Evolutionary conservation across 192 early-diverging fungal genomes (phyloP).

Genomic region (Geranomyces michiganensis): DNA sequence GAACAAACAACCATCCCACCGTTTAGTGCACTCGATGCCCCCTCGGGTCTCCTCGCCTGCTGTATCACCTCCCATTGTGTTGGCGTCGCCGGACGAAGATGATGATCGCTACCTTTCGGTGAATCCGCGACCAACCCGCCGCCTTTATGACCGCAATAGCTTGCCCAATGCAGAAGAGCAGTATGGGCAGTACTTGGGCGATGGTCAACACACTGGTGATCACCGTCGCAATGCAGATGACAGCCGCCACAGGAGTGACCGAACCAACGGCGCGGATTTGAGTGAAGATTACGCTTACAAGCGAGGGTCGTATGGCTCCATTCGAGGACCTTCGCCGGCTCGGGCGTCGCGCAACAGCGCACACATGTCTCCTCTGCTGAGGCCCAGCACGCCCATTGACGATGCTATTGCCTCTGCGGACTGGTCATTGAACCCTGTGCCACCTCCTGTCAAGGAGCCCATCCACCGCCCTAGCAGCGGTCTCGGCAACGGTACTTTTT

Average conservation of each 20-base stretch:
- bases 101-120: constrained; percentile 33
- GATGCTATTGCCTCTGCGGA: constrained; percentile 49
- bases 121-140: constrained; percentile 27
- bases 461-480: constrained; percentile 21
- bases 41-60: constrained; percentile 21
- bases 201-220: not conserved
- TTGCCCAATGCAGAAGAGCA: constrained; percentile 40
- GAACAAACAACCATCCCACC: too few species aligned
- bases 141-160: constrained; percentile 62
- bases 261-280: not conserved
- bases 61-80: not conserved
- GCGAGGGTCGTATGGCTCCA: constrained; percentile 4
- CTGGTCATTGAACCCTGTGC: constrained; percentile 41
- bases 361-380: constrained; percentile 33
- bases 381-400: constrained; percentile 50
- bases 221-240: not conserved
- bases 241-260: not conserved
- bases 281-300: constrained; percentile 15
- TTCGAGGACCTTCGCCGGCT: constrained; percentile 7
- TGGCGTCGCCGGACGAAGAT: constrained; percentile 4
- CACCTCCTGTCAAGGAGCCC: constrained; percentile 1
- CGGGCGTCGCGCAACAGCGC: constrained; percentile 21
- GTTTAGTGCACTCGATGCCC: constrained; percentile 16
- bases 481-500: constrained; percentile 25
- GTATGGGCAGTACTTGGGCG: constrained; percentile 33